Base-by-base conservation (phyloP, 345 rosid genomes). In the Arabidopsis arenosa region DNA sequence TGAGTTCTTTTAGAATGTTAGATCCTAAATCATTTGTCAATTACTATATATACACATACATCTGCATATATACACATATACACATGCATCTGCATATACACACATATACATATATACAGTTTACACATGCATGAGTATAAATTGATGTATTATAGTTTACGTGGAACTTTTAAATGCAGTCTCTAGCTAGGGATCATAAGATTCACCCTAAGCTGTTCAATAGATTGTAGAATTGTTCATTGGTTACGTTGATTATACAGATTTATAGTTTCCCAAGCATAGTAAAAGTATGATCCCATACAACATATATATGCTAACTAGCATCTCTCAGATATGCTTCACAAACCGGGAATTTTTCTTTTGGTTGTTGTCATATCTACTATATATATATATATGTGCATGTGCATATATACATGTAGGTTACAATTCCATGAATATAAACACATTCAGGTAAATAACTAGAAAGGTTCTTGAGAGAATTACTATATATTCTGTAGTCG, bases 1-100 rank as follows among this genome's bases (percentile, higher is more conserved):
- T 14, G 60, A 72, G 47, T 43, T 61, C 57, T 68, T 68, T 68
- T 45, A 37, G 53, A 70, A 62, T 53, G 63, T 44, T 70, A 52
- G 56, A 53, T 45, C 43, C 53, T 49, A 56, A 47, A 57, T 64
- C 76, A 64, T 57, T 28, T 64, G 72, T 57, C 59, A 39, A 7
- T 37, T 56, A 63, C 72, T 77, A 79, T 53, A 41, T 49, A 36
- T 55, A 55, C 30, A 53, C 65, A 61, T 66, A 30, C 52, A 45
- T 35, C 4, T 15, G 33, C 28, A 18, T 18, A 18, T 35, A 63
- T 53, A 48, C 9, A 52, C 18, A 32, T 48, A 13, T 18, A 37
- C 21, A 12, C 39, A 65, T 44, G 47, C 45, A 53, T 56, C 35
- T n/a, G 43, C 26, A 79, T 53, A 41, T 49, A 36, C 47, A 55